Evolutionary conservation across 495 filamentous ascomycete species (phyloP).

Genomic region (Podospora pseudopauciseta): DNA sequence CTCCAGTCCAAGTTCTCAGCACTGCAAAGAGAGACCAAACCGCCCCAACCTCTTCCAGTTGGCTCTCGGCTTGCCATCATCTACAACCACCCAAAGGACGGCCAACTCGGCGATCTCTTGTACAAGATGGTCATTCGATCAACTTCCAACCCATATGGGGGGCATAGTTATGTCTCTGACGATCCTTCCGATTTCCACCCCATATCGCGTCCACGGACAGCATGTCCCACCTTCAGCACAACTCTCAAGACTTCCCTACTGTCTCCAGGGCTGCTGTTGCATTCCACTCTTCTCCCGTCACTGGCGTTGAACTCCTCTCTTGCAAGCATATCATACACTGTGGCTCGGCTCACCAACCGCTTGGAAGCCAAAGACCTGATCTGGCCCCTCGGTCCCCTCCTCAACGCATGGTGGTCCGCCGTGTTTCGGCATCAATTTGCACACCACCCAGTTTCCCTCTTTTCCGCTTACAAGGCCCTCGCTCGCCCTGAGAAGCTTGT

Average conservation of each 20-base stretch:
- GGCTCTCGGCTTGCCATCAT: background rate
- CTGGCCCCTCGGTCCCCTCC: constrained; percentile 52
- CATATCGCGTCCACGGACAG: background rate
- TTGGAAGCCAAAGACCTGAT: constrained; percentile 57
- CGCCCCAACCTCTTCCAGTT: background rate
- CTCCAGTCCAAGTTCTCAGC: background rate
- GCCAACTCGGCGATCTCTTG: background rate
- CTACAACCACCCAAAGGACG: too few species aligned
- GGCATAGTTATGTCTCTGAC: constrained; percentile 2
- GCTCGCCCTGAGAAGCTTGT: constrained; percentile 51
- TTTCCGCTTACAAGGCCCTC: constrained; percentile 41
- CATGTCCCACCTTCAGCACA: background rate
- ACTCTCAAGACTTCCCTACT: constrained; percentile 37
- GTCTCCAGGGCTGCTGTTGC: constrained; percentile 45
- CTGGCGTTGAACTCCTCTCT: constrained; percentile 45
- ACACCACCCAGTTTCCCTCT: constrained; percentile 37
- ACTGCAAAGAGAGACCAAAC: background rate
- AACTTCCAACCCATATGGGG: constrained; percentile 21
- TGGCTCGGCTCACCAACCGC: constrained; percentile 45
- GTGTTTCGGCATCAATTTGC: constrained; percentile 44
- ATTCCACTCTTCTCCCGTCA: constrained; percentile 49
- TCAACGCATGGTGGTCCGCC: constrained; percentile 58
- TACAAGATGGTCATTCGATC: background rate
- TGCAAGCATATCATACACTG: constrained; percentile 45
- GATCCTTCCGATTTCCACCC: background rate